phyloP scores from a whole-genome alignment of 2,329 filamentous ascomycete species.

The Talaromyces sp. region DNA sequence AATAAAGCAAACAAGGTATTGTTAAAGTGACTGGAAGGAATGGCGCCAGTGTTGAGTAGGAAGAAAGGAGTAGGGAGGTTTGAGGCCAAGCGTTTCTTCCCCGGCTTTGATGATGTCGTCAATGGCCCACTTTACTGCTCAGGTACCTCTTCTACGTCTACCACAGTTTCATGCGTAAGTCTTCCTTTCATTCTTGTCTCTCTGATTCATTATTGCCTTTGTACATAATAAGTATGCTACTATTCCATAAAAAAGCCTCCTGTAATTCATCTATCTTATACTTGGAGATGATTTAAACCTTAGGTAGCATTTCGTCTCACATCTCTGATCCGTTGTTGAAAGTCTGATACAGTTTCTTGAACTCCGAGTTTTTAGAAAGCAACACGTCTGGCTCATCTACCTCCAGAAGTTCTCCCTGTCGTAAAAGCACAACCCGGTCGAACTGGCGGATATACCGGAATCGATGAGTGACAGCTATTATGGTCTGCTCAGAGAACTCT shows the following conservation, averaged over 20 bases:
- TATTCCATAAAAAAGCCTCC: background rate
- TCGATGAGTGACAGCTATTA: constrained; percentile 57
- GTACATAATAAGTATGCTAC: no score
- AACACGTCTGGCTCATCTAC: constrained; percentile 34
- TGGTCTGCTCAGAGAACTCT: constrained; percentile 55
- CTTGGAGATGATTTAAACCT: no score
- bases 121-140: background rate
- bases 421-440: constrained; percentile 37
- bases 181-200: background rate
- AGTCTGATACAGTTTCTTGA: constrained; percentile 30
- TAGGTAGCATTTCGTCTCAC: background rate
- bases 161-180: background rate
- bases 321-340: background rate
- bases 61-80: background rate
- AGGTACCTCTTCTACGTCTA: background rate
- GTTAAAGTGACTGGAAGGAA: no score
- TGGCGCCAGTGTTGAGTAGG: background rate
- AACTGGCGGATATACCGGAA: constrained; percentile 45
- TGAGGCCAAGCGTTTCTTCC: constrained; percentile 1
- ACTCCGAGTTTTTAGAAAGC: constrained; percentile 36
- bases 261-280: no score
- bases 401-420: constrained; percentile 35
- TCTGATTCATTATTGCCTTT: background rate
- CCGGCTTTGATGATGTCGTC: constrained; percentile 2
- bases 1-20: background rate